A percentile compares a stretch with the other conserved stretches of the same genome.
Conservation (phyloP, 768 basidiomycete genomes). For the Calocybe indica region DNA sequence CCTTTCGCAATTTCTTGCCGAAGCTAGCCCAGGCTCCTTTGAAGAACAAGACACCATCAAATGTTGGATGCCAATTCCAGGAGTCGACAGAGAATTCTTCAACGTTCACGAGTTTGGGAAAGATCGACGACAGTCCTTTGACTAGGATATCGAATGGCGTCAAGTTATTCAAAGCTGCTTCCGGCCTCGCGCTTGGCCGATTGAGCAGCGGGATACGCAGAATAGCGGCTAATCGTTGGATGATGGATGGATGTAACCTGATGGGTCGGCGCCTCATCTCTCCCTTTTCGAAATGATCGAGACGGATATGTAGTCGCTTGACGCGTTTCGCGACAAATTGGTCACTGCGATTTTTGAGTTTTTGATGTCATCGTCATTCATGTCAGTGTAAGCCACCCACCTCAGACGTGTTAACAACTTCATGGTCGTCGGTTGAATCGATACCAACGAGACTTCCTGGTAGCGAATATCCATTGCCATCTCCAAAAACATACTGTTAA, state of each 20-base stretch:
- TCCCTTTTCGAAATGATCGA: slow-evolving; percentile 5
- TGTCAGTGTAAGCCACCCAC: slow-evolving; percentile 8
- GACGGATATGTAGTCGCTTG: slow-evolving; percentile 8
- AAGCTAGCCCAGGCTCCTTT: slow-evolving; percentile 33
- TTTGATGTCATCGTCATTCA: not conserved
- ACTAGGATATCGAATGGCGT: slow-evolving; percentile 19
- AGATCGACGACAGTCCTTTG: slow-evolving; percentile 19
- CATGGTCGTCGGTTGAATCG: slow-evolving; percentile 12
- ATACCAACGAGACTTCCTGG: slow-evolving; percentile 16
- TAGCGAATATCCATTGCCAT: slow-evolving; percentile 24
- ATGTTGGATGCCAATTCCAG: slow-evolving; percentile 26
- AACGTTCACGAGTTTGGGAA: slow-evolving; percentile 27
- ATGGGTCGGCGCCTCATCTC: too few species aligned
- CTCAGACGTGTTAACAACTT: slow-evolving; percentile 13
- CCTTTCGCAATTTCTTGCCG: slow-evolving; percentile 24
- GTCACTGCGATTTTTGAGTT: slow-evolving; percentile 10
- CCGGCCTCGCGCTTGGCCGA: not conserved
- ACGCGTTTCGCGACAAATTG: slow-evolving; percentile 15
- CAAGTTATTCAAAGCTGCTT: not conserved
- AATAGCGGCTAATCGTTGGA: too few species aligned
- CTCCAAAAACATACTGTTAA: slow-evolving; percentile 27
- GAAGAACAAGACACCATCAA: slow-evolving; percentile 26
- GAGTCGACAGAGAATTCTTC: slow-evolving; percentile 31
- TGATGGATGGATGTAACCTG: too few species aligned
- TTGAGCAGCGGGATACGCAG: not conserved